Base-by-base conservation (phyloP, 345 rosid species). In the Fremontodendron californicum region DNA sequence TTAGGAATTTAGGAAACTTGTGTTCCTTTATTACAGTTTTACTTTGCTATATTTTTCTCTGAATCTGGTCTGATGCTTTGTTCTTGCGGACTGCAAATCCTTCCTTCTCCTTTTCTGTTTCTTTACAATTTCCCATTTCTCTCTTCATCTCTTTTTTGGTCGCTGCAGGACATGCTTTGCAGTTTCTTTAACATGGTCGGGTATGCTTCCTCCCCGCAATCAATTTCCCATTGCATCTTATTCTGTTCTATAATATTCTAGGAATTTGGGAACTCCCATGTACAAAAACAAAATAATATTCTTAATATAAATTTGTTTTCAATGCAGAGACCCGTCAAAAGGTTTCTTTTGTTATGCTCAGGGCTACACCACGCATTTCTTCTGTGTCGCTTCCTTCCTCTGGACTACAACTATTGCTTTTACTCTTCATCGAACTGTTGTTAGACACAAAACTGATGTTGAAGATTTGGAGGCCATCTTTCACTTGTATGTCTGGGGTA, bases 401-500 rank as follows among this genome's bases (percentile, higher is more conserved):
- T 95, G 99, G 99, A 95, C 99, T 25, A 95, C 98, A 3, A 87
- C 90, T 16, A 95, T 95, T 79, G 97, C 99, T 73, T 95, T 95
- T 81, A 93, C 99, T 31, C 99, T 95, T 79, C 98, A 95, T 67
- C 96, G 98, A 2, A 93, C 98, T 75, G 98, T 95, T 48, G 98
- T 93, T 45, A 83, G 82, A 79, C 99, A 95, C 88, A 93, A 93
- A 83, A 86, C 97, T 2, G 99, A 93, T 82, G 95, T 95, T 15
- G 98, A 95, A 89, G 99, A 95, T 87, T 84, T 95, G 74, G 98
- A 95, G 85, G 95, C 92, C 42, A 83, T 95, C 85, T 95, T 95
- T 86, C 99, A 95, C 85, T 80, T 95, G 79, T 93, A 93, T 82
- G 99, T 95, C 66, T 95, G 99, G 99, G 99, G 98, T 94, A 91